phyloP scores from a whole-genome alignment of 176 grass and related monocot species.

The Musa itinerans region DNA sequence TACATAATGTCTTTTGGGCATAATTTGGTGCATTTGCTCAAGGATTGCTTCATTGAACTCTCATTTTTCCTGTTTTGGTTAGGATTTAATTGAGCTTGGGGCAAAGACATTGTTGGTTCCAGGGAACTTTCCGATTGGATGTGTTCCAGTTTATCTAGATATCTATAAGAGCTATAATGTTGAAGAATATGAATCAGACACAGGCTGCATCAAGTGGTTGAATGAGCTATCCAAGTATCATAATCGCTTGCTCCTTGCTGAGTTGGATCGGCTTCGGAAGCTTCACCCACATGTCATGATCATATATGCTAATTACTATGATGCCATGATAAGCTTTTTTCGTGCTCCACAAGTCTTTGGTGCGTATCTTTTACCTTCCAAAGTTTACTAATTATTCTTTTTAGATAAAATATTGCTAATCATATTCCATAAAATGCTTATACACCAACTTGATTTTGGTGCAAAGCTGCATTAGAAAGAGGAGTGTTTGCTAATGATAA shows the following conservation, averaged over 20 bases:
- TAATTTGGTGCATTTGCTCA: neutral
- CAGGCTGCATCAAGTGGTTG: constrained; percentile 25
- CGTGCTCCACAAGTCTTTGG: constrained; percentile 5
- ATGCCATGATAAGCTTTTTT: constrained; percentile 3
- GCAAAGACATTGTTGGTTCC: constrained; percentile 17
- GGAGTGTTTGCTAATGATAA: neutral
- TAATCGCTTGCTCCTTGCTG: constrained; percentile 11
- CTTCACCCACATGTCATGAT: neutral
- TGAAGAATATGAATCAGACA: constrained; percentile 9
- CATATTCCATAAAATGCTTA: neutral
- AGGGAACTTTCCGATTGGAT: constrained; percentile 9
- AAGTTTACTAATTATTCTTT: neutral
- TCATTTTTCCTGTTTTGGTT: neutral
- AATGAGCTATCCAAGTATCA: constrained; percentile 31
- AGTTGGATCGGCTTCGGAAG: neutral
- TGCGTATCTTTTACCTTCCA: neutral
- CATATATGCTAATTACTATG: constrained; percentile 31
- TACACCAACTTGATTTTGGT: neutral
- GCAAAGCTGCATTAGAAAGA: neutral
- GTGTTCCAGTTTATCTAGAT: constrained; percentile 13
- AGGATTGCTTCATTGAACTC: neutral
- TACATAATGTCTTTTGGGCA: neutral
- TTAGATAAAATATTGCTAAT: neutral
- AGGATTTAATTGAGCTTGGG: constrained; percentile 6
- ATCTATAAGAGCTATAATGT: neutral